Conservation (phyloP, 2,329 filamentous ascomycete genomes). For the Arthrinium phaeospermum region DNA sequence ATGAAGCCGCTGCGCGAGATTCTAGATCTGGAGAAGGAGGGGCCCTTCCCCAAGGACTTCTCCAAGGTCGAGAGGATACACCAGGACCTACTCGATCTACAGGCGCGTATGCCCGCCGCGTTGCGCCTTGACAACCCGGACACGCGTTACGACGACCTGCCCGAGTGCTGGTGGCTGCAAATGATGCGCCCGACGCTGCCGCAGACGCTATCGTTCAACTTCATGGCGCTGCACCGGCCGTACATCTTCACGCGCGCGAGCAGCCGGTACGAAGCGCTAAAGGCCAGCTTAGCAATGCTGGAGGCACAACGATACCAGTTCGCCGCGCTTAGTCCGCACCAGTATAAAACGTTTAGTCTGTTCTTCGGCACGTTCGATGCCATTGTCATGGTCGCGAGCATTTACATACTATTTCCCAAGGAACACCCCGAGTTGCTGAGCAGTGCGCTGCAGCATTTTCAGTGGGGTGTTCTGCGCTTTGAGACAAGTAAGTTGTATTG, state of each 20-base stretch:
- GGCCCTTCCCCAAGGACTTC: slow-evolving; percentile 60
- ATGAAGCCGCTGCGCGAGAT: slow-evolving; percentile 58
- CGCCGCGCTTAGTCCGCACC: slow-evolving; percentile 52
- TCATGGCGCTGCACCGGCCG: slow-evolving; percentile 66
- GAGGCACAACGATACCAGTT: slow-evolving; percentile 59
- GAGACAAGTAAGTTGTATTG: slow-evolving; percentile 44
- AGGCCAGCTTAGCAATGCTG: slow-evolving; percentile 61
- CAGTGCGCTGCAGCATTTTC: slow-evolving; percentile 59
- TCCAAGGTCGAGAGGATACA: slow-evolving; percentile 61
- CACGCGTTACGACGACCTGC: slow-evolving; percentile 59
- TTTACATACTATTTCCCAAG: slow-evolving; percentile 65
- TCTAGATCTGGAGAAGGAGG: slow-evolving; percentile 60
- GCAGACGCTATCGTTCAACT: slow-evolving; percentile 57
- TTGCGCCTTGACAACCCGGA: slow-evolving; percentile 64
- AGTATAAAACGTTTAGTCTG: slow-evolving; percentile 61
- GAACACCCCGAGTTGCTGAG: slow-evolving; percentile 57
- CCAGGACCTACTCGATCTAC: slow-evolving; percentile 52
- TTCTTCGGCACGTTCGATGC: slow-evolving; percentile 71
- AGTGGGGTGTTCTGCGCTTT: slow-evolving; percentile 65
- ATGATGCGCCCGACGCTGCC: slow-evolving; percentile 52
- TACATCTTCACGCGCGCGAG: slow-evolving; percentile 64
- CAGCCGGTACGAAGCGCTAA: slow-evolving; percentile 61
- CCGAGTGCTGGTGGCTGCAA: slow-evolving; percentile 59
- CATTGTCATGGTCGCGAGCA: slow-evolving; percentile 63
- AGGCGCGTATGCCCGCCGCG: slow-evolving; percentile 54